Evolutionary conservation across 106 monocot species (phyloP).

Genomic region (Dioscorea alata): DNA sequence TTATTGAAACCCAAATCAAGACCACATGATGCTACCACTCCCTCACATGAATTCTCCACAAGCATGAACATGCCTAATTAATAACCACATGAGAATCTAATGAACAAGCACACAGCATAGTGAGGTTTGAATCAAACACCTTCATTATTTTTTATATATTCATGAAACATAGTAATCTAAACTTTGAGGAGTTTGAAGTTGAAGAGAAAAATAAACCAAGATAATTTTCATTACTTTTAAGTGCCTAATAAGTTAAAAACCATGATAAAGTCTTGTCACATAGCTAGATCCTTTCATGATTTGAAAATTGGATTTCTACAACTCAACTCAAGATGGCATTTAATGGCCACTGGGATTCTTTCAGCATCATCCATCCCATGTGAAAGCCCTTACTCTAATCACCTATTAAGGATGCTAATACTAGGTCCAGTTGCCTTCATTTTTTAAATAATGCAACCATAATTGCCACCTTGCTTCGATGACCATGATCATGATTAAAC

Average conservation of each 20-base stretch:
- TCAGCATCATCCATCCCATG: slow-evolving; percentile 2
- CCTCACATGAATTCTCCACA: not conserved
- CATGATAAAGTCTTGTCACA: no score
- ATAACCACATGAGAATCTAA: not conserved
- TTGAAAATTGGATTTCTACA: no score
- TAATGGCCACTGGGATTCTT: not conserved
- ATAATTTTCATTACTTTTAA: no score
- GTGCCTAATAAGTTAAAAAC: no score
- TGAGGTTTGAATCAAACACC: no score
- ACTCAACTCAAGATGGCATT: no score
- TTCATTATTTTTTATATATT: no score
- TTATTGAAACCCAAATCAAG: not conserved
- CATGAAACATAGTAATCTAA: no score
- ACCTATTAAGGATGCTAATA: not conserved
- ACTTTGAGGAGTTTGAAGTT: no score
- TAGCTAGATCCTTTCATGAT: no score
- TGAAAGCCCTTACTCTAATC: slow-evolving; percentile 4
- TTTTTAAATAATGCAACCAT: not conserved
- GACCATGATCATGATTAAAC: not conserved
- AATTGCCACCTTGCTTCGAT: not conserved
- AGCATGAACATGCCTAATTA: not conserved
- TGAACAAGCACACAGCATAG: not conserved
- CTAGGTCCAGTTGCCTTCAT: no score
- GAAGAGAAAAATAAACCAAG: no score
- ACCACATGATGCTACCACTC: not conserved